A percentile compares a stretch with the other conserved stretches of the same genome.
Conservation (phyloP, 805 yeast species). For the Starmerella floricola region DNA sequence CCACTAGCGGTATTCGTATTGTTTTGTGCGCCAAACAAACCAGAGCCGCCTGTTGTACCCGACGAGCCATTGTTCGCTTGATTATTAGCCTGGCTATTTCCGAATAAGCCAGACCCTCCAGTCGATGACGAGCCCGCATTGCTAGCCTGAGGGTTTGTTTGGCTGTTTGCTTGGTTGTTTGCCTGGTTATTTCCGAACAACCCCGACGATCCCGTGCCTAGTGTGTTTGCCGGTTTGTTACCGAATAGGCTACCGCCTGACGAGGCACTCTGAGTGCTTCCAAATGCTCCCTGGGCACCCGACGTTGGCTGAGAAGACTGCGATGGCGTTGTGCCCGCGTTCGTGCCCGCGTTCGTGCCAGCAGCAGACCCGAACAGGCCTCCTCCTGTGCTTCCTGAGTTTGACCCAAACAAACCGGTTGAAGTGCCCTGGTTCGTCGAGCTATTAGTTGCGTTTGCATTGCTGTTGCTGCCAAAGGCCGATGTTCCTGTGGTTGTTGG, state of each 20-base stretch:
- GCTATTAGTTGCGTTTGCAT: too few species aligned
- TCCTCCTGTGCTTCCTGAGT: not conserved
- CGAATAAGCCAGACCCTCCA: too few species aligned
- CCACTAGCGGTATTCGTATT: not conserved
- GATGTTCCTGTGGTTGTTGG: too few species aligned
- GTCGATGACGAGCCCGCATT: too few species aligned
- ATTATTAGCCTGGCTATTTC: too few species aligned
- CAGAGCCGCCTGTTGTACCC: too few species aligned
- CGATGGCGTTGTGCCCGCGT: not conserved
- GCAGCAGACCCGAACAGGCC: not conserved
- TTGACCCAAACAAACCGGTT: too few species aligned
- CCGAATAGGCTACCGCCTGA: conserved; percentile 18
- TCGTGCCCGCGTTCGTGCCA: conserved; percentile 8
- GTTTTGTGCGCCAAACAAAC: not conserved
- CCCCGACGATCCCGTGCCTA: not conserved
- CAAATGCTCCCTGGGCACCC: too few species aligned
- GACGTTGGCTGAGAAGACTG: not conserved
- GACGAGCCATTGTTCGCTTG: too few species aligned
- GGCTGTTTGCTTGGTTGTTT: not conserved
- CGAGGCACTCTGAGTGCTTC: too few species aligned
- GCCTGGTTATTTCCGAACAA: not conserved
- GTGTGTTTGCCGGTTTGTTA: conserved; percentile 6
- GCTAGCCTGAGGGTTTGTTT: not conserved
- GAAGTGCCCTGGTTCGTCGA: too few species aligned
- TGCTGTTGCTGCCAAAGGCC: too few species aligned